Conservation (phyloP, 257 asterid species). For the Osmanthus fragrans region DNA sequence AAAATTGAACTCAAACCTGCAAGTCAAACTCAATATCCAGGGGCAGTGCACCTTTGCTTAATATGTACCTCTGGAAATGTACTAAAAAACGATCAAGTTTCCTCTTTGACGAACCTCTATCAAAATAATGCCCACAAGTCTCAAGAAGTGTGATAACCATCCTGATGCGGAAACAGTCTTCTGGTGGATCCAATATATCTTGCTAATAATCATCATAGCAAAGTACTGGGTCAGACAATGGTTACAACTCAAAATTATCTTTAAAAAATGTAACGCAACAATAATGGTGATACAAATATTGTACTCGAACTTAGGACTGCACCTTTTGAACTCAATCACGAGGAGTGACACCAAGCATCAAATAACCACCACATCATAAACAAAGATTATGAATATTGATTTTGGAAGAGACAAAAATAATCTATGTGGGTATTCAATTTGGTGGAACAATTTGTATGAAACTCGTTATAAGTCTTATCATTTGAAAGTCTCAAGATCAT, state of each 20-base stretch:
- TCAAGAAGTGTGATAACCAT: slow-evolving; percentile 90
- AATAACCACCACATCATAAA: neutral
- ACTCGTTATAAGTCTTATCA: neutral
- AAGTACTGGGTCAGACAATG: slow-evolving; percentile 27
- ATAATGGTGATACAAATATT: neutral
- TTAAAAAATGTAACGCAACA: neutral
- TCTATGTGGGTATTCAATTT: neutral
- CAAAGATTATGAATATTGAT: neutral
- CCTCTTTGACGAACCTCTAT: slow-evolving; percentile 94
- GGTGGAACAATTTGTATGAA: neutral
- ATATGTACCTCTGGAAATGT: slow-evolving; percentile 89
- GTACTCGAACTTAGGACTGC: slow-evolving; percentile 1
- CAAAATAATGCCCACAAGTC: slow-evolving; percentile 99
- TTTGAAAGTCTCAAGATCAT: neutral
- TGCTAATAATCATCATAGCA: slow-evolving; percentile 57
- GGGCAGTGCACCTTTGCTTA: slow-evolving; percentile 81
- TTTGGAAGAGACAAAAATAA: neutral
- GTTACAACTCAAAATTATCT: slow-evolving; percentile 4
- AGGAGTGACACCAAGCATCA: neutral
- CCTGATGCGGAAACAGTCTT: slow-evolving; percentile 95
- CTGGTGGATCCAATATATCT: slow-evolving; percentile 91
- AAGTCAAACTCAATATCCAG: slow-evolving; percentile 95
- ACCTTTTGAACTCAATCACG: slow-evolving; percentile 10
- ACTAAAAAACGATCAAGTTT: slow-evolving; percentile 94
- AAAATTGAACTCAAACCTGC: slow-evolving; percentile 63